phyloP scores from a whole-genome alignment of 169 alveolate genomes.

The Eimeria praecox region DNA sequence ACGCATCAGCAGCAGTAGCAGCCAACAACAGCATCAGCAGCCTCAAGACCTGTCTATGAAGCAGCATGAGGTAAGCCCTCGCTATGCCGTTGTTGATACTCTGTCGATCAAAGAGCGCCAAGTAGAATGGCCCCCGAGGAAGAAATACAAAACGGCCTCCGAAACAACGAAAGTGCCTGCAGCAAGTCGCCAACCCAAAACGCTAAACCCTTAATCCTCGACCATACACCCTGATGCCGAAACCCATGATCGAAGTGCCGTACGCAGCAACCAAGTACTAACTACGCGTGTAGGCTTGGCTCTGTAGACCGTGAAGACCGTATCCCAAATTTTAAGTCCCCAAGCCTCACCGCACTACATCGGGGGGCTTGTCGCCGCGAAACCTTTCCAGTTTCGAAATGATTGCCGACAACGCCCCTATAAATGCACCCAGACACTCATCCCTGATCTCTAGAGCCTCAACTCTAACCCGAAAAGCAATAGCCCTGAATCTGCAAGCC shows the following conservation, averaged over 20 bases:
- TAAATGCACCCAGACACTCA: background rate
- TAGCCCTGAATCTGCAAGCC: background rate
- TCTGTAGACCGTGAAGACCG: background rate
- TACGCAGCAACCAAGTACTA: background rate
- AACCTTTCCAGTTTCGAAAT: constrained; percentile 88
- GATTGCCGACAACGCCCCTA: constrained; percentile 88
- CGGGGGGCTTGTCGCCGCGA: constrained; percentile 75
- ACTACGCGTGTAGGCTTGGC: background rate
- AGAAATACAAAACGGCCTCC: constrained; percentile 86
- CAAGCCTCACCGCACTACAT: constrained; percentile 53
- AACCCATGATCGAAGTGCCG: background rate
- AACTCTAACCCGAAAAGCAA: background rate
- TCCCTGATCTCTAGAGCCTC: background rate
- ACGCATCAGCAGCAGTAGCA: background rate
- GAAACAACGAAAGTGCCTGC: constrained; percentile 55
- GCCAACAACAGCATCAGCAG: constrained; percentile 19
- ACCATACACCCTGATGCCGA: background rate
- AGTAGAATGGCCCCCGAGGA: constrained; percentile 88
- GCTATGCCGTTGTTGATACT: constrained; percentile 30
- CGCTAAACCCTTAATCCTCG: background rate
- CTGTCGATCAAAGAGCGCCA: constrained; percentile 85
- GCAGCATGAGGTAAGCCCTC: constrained; percentile 51
- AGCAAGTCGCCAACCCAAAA: background rate
- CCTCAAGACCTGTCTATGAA: constrained; percentile 57
- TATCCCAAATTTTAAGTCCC: background rate